Evolutionary conservation across 148 eudicot species (phyloP).

Genomic region (Polygonum aviculare): DNA sequence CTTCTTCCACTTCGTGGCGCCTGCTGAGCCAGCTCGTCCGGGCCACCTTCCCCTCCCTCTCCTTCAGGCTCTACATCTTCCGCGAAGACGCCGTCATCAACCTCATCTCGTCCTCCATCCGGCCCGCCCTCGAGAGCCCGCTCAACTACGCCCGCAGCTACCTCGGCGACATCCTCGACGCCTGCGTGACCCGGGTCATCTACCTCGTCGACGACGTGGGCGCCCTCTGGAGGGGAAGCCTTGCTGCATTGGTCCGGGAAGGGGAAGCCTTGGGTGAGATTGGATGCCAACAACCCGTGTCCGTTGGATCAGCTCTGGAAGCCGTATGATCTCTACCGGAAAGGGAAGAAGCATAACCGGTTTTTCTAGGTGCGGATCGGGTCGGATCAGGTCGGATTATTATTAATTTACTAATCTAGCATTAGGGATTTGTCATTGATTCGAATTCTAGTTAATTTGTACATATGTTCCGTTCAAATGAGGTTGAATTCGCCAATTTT

Average conservation of each 20-base stretch:
- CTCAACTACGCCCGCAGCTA: slow-evolving; percentile 77
- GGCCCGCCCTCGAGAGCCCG: slow-evolving; percentile 65
- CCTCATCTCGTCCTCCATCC: slow-evolving; percentile 55
- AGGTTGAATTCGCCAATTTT: not conserved
- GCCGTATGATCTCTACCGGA: slow-evolving; percentile 25
- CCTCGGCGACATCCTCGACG: slow-evolving; percentile 64
- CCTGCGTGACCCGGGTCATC: slow-evolving; percentile 58
- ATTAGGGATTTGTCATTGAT: not conserved
- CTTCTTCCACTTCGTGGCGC: slow-evolving; percentile 63
- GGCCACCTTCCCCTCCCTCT: slow-evolving; percentile 52
- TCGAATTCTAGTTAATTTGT: not conserved
- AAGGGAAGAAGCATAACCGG: not conserved
- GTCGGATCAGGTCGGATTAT: not conserved
- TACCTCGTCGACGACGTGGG: slow-evolving; percentile 65
- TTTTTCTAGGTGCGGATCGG: not conserved
- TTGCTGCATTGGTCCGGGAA: slow-evolving; percentile 82
- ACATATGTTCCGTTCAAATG: not conserved
- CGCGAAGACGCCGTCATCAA: slow-evolving; percentile 59
- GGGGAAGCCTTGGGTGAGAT: slow-evolving; percentile 80
- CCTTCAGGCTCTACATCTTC: slow-evolving; percentile 62
- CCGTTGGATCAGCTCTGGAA: slow-evolving; percentile 31
- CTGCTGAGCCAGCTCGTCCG: slow-evolving; percentile 52
- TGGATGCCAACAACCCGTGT: slow-evolving; percentile 40
- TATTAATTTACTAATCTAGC: not conserved
- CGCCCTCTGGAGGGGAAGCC: slow-evolving; percentile 63